Base-by-base conservation (phyloP, 306 rosid species). In the Macrotyloma uniflorum region DNA sequence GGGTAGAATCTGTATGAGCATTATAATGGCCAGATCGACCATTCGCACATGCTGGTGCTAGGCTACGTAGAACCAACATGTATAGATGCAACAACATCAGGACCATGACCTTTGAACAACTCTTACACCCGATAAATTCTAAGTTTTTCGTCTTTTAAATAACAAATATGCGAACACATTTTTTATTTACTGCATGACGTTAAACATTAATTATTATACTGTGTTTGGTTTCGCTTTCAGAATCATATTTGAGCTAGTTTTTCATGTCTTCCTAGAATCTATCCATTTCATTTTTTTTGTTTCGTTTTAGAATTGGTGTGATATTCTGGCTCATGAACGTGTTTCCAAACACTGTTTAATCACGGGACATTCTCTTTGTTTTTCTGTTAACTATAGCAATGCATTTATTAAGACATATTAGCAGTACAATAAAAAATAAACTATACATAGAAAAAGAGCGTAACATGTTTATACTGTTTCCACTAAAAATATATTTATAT, bases 81-180 rank as follows among this genome's bases (percentile, higher is more conserved):
- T 14, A 57, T 55, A 30, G 67, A 12, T 73, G 26, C 55, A 24
- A 57, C 0, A 3, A 58, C 32, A 58, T 42, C 58, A 74, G 45
- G 79, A 74, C 36, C 14, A 58, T 74, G 79, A 74, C 79, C 70
- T 74, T 57, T 26, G 19, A 74, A 74, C 78, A 3, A 74, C 78
- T 40, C 51, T 32, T 26, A 1, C 19, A 3, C 40, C 38, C 19
- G 0, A 59, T 8, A 30, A 61, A 28, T 30, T 6, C 12, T 8
- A 38, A 15, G 0, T 4, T 1, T 13, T 58, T 58, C 36, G 12
- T 26, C 0, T 13, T 58, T 13, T 6, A 13, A 26, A 26, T 26
- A 24, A 12, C 10, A 24, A 5, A 13, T 13, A 22, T 12, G 4
- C 47, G 11, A 12, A 42, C 47, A 40, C 46, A 42, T 7, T 42